These are phyloP conservation scores for Cryptococcus jaspeensis DNA, from an alignment of 1,284 basidiomycete genomes.

Conservation along the genomic window DNA sequence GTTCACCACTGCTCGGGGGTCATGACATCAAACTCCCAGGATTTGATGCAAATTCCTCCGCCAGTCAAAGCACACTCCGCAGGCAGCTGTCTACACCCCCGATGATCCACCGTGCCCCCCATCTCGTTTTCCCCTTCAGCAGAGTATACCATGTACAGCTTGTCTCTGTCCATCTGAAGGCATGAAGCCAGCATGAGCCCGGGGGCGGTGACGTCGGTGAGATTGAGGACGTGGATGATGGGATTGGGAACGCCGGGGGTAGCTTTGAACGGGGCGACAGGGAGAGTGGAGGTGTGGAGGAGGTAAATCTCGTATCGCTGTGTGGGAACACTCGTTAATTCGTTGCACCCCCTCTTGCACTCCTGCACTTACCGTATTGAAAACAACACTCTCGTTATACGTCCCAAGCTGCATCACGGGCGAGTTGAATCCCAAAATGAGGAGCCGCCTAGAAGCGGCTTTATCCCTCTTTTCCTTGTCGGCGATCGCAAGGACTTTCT, in stretches of 20 bases:
- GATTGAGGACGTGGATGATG: slow-evolving; percentile 14
- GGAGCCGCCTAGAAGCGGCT: slow-evolving; percentile 15
- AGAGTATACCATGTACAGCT: slow-evolving; percentile 34
- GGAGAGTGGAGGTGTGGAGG: slow-evolving; percentile 24
- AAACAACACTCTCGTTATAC: slow-evolving; percentile 27
- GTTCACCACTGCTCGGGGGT: too few relatives aligned
- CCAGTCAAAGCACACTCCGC: slow-evolving; percentile 1
- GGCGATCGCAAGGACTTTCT: slow-evolving; percentile 16
- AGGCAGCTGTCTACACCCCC: slow-evolving; percentile 1
- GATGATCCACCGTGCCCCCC: slow-evolving; percentile 8
- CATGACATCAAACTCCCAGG: slow-evolving; percentile 28
- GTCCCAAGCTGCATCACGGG: slow-evolving; percentile 28
- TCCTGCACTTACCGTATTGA: slow-evolving; percentile 26
- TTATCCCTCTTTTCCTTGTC: slow-evolving; percentile 8
- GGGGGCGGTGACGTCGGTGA: slow-evolving; percentile 23
- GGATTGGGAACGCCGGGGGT: background rate
- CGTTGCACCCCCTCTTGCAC: too few relatives aligned
- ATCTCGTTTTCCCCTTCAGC: slow-evolving; percentile 20
- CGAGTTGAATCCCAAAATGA: slow-evolving; percentile 21
- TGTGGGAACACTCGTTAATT: too few relatives aligned
- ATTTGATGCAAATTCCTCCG: slow-evolving; percentile 32
- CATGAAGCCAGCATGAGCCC: slow-evolving; percentile 27
- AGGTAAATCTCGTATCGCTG: slow-evolving; percentile 14
- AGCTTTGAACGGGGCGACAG: slow-evolving; percentile 47
- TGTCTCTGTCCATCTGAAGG: slow-evolving; percentile 33